These are phyloP conservation scores for Rutstroemia sp. DNA, from an alignment of 2,329 filamentous ascomycete species.

Conservation along the genomic window DNA sequence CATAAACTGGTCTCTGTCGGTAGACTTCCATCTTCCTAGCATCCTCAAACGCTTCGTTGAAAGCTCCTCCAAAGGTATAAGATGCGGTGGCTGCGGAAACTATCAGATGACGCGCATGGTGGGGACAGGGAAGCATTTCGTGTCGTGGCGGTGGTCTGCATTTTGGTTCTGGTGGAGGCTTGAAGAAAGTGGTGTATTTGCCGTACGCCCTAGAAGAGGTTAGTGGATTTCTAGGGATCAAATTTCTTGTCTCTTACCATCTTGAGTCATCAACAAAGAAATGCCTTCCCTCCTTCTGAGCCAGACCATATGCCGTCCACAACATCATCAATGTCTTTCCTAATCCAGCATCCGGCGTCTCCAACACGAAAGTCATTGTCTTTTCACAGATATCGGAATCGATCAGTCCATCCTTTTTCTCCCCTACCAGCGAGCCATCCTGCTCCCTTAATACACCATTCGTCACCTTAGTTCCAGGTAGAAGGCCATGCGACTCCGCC, in stretches of 20 bases:
- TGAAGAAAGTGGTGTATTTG: constrained; percentile 65
- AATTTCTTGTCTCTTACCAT: constrained; percentile 42
- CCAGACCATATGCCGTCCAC: constrained; percentile 79
- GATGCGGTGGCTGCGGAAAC: constrained; percentile 61
- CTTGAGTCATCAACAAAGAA: constrained; percentile 83
- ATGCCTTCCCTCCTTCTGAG: constrained; percentile 61
- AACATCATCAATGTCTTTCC: constrained; percentile 70
- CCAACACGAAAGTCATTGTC: constrained; percentile 72
- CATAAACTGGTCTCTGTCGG: constrained; percentile 55
- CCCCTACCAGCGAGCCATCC: constrained; percentile 38
- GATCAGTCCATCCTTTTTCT: constrained; percentile 36
- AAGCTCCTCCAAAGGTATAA: constrained; percentile 54
- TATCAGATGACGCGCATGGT: constrained; percentile 65
- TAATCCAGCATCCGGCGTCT: constrained; percentile 66
- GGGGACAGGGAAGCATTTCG: constrained; percentile 74
- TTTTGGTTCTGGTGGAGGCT: constrained; percentile 52
- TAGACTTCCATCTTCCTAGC: constrained; percentile 41
- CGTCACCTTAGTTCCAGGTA: constrained; percentile 37
- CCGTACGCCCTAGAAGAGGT: constrained; percentile 57
- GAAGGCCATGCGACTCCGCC: constrained; percentile 56
- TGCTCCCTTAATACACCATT: constrained; percentile 25
- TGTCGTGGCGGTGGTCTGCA: constrained; percentile 68
- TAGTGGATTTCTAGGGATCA: constrained; percentile 6
- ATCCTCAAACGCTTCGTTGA: constrained; percentile 46
- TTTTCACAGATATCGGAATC: constrained; percentile 54